Base-by-base conservation (phyloP, 202 grass and related monocot genomes). In the Schoenoplectus tabernaemontani region DNA sequence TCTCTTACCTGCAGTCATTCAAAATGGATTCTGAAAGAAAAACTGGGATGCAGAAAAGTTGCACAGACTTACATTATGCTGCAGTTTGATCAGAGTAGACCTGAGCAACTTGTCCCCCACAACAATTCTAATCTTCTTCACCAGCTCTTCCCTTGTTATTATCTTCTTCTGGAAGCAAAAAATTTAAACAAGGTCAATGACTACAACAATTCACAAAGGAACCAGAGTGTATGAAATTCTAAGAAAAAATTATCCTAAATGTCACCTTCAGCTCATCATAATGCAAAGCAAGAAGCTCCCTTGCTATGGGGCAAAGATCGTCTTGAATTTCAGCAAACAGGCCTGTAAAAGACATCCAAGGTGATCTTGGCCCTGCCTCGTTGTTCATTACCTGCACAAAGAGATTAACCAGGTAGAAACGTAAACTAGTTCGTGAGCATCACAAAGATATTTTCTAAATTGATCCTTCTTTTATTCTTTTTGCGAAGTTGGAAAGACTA, bases 301-400 rank as follows among this genome's bases (percentile, higher is more conserved):
- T 88, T 42, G 87, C 82, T 33, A 89, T 78, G 7, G 83, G 86
- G 67, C 88, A 87, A 63, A 93, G 59, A 32, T 50, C 82, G 11
- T 81, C 83, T 81, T 97, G 81, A 80, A 93, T 91, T 64, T 78
- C 84, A 60, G 66, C 81, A 86, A 91, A 97, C 4, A 97, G 78
- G 47, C 83, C 78, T 78, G 28, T 76, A 68, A 93, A 93, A 46
- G 90, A 84, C 86, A 91, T 89, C 88, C 93, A 93, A 57, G 88
- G 88, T 13, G 93, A 89, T n/a, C 28, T 89, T 76, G 88, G 90
- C 57, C 90, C 90, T 64, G 71, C 42, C 64, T 61, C 64, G 73
- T 87, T 76, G 59, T 48, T 78, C 5, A 67, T 78, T 67, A 87
- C 28, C 87, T 89, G 78, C 34, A 76, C 44, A 77, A 58, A 79